Evolutionary conservation across 108 stramenopile species (phyloP), one percentile per base, ranked within the genome.

Genomic region (Skeletonema grethae): DNA sequence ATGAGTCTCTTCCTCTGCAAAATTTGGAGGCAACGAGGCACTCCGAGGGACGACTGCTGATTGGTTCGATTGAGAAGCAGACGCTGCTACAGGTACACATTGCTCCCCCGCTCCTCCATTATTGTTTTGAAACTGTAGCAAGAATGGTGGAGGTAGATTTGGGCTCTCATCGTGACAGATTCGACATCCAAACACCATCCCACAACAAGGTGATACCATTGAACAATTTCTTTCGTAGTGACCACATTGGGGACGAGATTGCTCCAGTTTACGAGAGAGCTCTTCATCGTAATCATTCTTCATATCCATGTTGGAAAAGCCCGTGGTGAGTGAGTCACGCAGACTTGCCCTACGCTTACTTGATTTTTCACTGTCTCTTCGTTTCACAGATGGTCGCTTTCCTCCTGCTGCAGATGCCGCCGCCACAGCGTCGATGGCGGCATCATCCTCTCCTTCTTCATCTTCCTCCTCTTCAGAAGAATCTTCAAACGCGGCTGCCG

Each of bases 111-210:
- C 31, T 10, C 9, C 63, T 41, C 60, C 38, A 20, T 57, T 15
- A 22, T 61, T 46, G 13, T 73, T 16, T 31, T 43, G 41, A n/a
- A 43, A 43, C 15, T 43, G 41, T 43, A 71, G 35, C 28, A 66
- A 72, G 58, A 86, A 70, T 16, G 82, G 82, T n/a, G 91, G 91
- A 43, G 90, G 90, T n/a, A 95, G 76, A 38, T 78, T 78, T 4
- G 88, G 84, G 56, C 80, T 80, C 63, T 95, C 94, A 67, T 95
- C 91, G 77, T 95, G 94, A 73, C 94, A 95, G 45, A 95, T 92
- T 2, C 94, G 90, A 75, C 94, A 95, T 24, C 94, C 94, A 84
- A 95, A 92, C 31, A 88, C 88, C 36, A 88, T 65, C 30, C 94
- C 94, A 80, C 94, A 95, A 57, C 94, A 95, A 22, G 91, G 94